phyloP scores from a whole-genome alignment of 768 basidiomycete species.

The Sarcomyxa edulis region DNA sequence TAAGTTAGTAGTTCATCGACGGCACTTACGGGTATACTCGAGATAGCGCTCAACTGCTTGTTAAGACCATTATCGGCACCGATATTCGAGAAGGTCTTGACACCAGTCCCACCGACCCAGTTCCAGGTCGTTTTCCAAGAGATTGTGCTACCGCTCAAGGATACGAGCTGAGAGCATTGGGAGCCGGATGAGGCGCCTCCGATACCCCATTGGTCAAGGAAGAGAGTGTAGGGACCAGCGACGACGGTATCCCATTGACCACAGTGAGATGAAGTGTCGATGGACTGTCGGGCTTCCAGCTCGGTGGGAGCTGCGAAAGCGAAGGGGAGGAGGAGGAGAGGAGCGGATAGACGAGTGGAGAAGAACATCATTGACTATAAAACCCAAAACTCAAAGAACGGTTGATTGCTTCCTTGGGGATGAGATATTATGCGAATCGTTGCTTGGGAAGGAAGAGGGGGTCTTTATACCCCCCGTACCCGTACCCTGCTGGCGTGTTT shows the following conservation, averaged over 20 bases:
- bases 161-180: constrained; percentile 44
- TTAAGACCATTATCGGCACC: constrained; percentile 46
- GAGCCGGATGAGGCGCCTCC: constrained; percentile 39
- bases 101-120: constrained; percentile 45
- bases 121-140: constrained; percentile 49
- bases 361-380: constrained; percentile 3
- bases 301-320: constrained; percentile 9
- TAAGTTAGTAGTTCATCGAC: too few species aligned
- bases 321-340: constrained; percentile 9
- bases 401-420: too few species aligned
- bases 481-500: too few species aligned
- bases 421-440: too few species aligned
- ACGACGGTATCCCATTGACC: constrained; percentile 47
- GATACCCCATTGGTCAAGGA: constrained; percentile 43
- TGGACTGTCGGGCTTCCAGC: constrained; percentile 11
- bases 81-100: constrained; percentile 63
- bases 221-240: constrained; percentile 41
- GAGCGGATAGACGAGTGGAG: constrained; percentile 1
- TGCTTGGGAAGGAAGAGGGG: too few species aligned
- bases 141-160: constrained; percentile 33
- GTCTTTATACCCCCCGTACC: too few species aligned
- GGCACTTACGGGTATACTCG: constrained; percentile 46
- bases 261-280: constrained; percentile 35
- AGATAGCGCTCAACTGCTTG: constrained; percentile 47
- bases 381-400: too few species aligned